Evolutionary conservation across 257 asterid genomes (phyloP).

Genomic region (Solanum tacnaense): DNA sequence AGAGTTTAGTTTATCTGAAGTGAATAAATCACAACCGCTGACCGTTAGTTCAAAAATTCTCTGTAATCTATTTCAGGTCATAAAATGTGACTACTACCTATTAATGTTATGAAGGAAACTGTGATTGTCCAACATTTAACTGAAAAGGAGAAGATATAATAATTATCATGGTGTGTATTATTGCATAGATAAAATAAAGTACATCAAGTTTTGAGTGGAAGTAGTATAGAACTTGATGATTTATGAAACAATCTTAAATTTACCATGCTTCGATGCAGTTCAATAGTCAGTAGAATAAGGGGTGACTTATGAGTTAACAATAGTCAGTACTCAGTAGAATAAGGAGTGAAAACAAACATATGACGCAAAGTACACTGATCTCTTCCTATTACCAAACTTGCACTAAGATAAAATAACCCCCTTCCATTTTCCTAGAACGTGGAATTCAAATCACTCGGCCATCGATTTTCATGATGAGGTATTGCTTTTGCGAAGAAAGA

Average conservation of each 20-base stretch:
- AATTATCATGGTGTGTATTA: background rate
- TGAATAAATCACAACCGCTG: background rate
- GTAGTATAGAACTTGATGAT: background rate
- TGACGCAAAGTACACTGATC: background rate
- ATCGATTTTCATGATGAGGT: background rate
- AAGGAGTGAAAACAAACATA: background rate
- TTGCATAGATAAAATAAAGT: background rate
- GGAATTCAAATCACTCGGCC: background rate
- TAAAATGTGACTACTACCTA: background rate
- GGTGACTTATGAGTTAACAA: too few species aligned
- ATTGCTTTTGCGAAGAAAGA: background rate
- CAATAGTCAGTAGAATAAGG: too few species aligned
- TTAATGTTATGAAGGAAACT: background rate
- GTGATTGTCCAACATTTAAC: background rate
- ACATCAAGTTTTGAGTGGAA: background rate
- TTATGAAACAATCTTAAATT: background rate
- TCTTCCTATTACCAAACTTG: background rate
- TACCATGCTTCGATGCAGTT: too few species aligned
- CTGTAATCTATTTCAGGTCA: background rate
- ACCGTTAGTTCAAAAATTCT: background rate
- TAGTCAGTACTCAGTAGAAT: background rate
- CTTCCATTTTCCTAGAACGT: background rate
- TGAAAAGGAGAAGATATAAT: background rate
- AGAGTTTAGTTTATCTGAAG: background rate
- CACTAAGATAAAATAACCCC: background rate